Evolutionary conservation across 345 rosid species (phyloP), one percentile per base, ranked within the genome.

Genomic region (Hirschfeldia incana): DNA sequence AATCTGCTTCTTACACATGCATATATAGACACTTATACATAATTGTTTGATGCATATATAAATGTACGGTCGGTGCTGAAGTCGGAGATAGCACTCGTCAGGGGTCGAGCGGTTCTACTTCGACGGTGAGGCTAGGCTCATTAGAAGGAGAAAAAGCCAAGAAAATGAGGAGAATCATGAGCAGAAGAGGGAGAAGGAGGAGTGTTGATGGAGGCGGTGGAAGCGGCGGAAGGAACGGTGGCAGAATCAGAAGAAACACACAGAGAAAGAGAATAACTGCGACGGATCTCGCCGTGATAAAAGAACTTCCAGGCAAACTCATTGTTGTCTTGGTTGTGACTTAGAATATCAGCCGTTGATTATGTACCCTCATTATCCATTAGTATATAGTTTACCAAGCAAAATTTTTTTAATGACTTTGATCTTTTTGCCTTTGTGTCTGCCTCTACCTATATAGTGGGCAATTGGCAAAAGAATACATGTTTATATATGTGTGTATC

Each of bases 121-220:
- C 83, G 0, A 63, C 62, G 72, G 71, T 17, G 75, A 80, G 76
- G 79, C 65, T 69, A 9, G 79, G 83, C 28, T 80, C 79, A 8
- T 64, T 63, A 70, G 83, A 69, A 8, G 83, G 83, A 51, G 83
- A 80, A 65, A 75, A 63, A 2, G 79, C 83, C 79, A 80, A 80
- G 79, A 74, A 69, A 39, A 75, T 3, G 11, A 80, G 83, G 11
- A 80, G 79, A 55, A 80, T 32, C 79, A 80, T 74, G 53, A 80
- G 79, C 55, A 80, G 12, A 10, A 80, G 79, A 75, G 83, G 83
- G 27, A 80, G 55, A 60, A 80, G 79, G 39, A 80, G 83, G 51
- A 80, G 72, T 3, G 67, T 17, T 16, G 72, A 70, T 37, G 83
- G 83, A 17, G 83, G 83, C 10, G 83, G 83, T 27, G 83, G 79